Conservation (phyloP, 129 eudicot genomes). For the Scalesia atractyloides region DNA sequence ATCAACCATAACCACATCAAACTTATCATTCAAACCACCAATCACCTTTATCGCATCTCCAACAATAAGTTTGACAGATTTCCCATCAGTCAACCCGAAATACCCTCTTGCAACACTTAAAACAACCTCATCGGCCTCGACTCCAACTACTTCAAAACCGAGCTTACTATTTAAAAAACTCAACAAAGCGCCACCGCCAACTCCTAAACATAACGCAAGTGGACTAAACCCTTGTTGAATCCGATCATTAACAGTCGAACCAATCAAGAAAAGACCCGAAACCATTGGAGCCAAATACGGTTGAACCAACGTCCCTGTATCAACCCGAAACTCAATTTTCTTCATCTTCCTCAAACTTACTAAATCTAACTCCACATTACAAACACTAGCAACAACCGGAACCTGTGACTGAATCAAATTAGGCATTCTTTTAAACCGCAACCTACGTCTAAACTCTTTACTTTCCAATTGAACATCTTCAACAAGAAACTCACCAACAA, state of each 20-base stretch:
- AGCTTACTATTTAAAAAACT: slow-evolving; percentile 48
- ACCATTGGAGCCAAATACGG: slow-evolving; percentile 87
- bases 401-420: slow-evolving; percentile 76
- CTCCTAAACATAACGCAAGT: slow-evolving; percentile 77
- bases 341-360: slow-evolving; percentile 30
- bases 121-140: slow-evolving; percentile 78
- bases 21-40: slow-evolving; percentile 34
- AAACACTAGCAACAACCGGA: slow-evolving; percentile 34
- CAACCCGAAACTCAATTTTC: slow-evolving; percentile 44
- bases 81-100: slow-evolving; percentile 58
- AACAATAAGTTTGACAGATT: slow-evolving; percentile 36
- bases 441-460: slow-evolving; percentile 66
- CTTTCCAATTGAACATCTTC: slow-evolving; percentile 71
- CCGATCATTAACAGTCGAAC: slow-evolving; percentile 36
- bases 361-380: slow-evolving; percentile 13
- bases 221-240: slow-evolving; percentile 45
- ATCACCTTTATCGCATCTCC: slow-evolving; percentile 63
- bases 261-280: slow-evolving; percentile 59
- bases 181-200: slow-evolving; percentile 93
- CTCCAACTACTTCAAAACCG: slow-evolving; percentile 75
- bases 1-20: slow-evolving; percentile 88
- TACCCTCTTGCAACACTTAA: slow-evolving; percentile 52
- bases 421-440: slow-evolving; percentile 90
- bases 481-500: slow-evolving; percentile 75
- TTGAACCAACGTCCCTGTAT: slow-evolving; percentile 62